phyloP scores from a whole-genome alignment of 2,329 filamentous ascomycete genomes.

The Nemania diffusa region DNA sequence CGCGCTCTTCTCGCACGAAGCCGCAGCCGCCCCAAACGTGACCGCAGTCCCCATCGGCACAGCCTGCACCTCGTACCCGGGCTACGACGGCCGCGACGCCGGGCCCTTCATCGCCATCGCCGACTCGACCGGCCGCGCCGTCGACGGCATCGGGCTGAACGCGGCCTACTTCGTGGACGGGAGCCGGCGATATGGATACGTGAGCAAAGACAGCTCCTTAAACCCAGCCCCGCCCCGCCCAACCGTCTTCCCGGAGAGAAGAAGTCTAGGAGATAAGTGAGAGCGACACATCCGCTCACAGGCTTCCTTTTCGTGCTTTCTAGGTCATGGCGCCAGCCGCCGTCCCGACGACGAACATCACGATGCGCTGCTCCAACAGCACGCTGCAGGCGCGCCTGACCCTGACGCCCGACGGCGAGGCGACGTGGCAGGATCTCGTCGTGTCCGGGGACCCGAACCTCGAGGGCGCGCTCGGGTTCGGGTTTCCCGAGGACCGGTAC shows the following conservation, averaged over 20 bases:
- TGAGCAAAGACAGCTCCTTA: constrained; percentile 19
- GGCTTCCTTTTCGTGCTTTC: neutral
- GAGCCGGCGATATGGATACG: constrained; percentile 27
- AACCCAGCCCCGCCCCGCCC: neutral
- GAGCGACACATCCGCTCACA: neutral
- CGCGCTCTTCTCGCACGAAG: constrained; percentile 1
- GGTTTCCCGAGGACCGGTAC: constrained; percentile 26
- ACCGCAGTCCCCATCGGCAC: constrained; percentile 26
- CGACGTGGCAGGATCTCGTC: constrained; percentile 31
- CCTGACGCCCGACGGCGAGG: constrained; percentile 1
- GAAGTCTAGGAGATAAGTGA: neutral
- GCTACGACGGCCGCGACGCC: constrained; percentile 19
- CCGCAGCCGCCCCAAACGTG: constrained; percentile 26
- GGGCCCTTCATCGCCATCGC: constrained; percentile 33
- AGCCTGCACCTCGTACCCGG: constrained; percentile 30
- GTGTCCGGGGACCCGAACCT: constrained; percentile 34
- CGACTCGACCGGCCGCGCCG: constrained; percentile 29
- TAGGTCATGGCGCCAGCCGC: constrained; percentile 31
- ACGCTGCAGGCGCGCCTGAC: constrained; percentile 33
- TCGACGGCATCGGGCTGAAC: constrained; percentile 32
- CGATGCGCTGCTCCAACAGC: constrained; percentile 33
- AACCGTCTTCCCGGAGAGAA: neutral
- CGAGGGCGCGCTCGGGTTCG: constrained; percentile 33
- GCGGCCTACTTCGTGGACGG: constrained; percentile 31
- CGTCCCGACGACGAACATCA: constrained; percentile 20